Base-by-base conservation (phyloP, 2,329 filamentous ascomycete species). In the Ceratocystis variospora region DNA sequence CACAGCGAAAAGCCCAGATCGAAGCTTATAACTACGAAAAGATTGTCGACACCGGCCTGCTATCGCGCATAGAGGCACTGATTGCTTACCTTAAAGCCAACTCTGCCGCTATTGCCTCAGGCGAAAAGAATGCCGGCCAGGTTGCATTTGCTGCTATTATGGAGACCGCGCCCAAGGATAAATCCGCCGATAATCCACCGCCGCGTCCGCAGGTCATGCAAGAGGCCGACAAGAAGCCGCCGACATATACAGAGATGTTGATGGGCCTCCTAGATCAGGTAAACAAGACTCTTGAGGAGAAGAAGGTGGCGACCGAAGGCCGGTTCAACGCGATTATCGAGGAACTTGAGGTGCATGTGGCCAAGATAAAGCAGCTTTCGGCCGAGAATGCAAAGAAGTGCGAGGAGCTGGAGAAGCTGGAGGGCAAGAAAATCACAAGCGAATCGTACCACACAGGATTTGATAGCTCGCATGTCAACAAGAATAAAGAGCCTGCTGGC, bases 231-330 rank as follows among this genome's bases (percentile, higher is more conserved):
- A 83, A 88, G 74, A 85, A 81, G 72, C 84, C 89, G 71, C 90
- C 89, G 0, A 88, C 87, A 15, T 99, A 96, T 74, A 94, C 90
- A 48, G 90, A 95, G 79, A 99, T 99, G 94, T 92, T 99, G 88
- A 89, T 89, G n/a, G 85, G 87, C n/a, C 77, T 99, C 71, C 83
- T 97, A 22, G 94, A 99, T 72, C 89, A 96, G 76, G 91, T 97
- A 53, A 96, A 96, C 72, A 81, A 84, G 76, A 85, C 89, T 63
- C 80, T 96, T 45, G 89, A 92, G 66, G 88, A 91, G 73, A 88
- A 88, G 75, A 85, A 87, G 68, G 79, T 83, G 0, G 78, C 79
- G 48, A 80, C 83, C 0, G 80, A 83, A 22, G 83, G 87, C 70
- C 79, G 89, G 63, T 91, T 89, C 73, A 80, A 83, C 61, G 87